Base-by-base conservation (phyloP, 2,329 filamentous ascomycete species). In the Ustulina deusta region DNA sequence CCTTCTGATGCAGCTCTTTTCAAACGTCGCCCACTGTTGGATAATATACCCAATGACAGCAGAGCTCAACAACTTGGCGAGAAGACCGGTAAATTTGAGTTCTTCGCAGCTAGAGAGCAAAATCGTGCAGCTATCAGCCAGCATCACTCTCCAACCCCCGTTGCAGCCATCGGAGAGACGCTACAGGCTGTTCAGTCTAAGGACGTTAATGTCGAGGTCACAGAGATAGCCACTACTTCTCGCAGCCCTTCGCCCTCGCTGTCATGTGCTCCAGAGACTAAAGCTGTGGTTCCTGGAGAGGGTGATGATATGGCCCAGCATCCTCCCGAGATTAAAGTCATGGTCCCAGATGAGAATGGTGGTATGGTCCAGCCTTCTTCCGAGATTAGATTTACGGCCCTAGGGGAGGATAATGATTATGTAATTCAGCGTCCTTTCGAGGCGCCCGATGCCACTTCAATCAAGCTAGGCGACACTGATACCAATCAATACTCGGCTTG, bases 31-130 rank as follows among this genome's bases (percentile, higher is more conserved):
- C 77, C 80, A 11, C 63, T 74, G 71, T 76, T 66, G 71, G 77
- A 66, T 51, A 77, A 60, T 74, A 59, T 3, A 22, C 59, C 69
- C 36, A 71, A 57, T 29, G 71, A 73, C 36, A 60, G 48, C 27
- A 72, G 76, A 74, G 77, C 76, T 17, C 75, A 79, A 44, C 57
- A 71, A 6, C 72, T 82, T 49, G 81, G 80, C 0, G 71, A 75
- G 27, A 78, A 74, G 58, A 78, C 76, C 2, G 81, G 80, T 1
- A 83, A 82, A 57, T 66, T 66, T 9, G 80, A 81, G 25, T 83
- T 73, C 58, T 83, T 83, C 58, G 73, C 73, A 3, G 81, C 82
- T 6, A 76, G 82, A 29, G 81, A 81, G 54, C 71, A 75, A 25
- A 83, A 82, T 60, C 79, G 76, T 10, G 70, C 54, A 11, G 61